Percentiles rank a stretch among this genome's conserved stretches.
These are phyloP conservation scores for Marasmius sp. DNA, from an alignment of 1,284 basidiomycete genomes.

Conservation along the genomic window DNA sequence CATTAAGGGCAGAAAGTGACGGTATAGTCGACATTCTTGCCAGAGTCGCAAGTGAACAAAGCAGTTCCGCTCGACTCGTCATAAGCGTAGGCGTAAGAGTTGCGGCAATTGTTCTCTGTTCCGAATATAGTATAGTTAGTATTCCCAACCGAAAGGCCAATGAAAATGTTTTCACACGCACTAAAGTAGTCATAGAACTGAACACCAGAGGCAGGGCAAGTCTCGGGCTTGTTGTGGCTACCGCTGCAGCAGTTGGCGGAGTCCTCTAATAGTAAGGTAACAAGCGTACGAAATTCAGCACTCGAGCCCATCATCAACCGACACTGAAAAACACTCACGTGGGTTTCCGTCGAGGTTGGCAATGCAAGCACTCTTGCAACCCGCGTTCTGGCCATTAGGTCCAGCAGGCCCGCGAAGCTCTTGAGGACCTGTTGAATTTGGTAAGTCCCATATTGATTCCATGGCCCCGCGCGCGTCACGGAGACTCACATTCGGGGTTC, in stretches of 20 bases:
- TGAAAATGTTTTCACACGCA: too few species aligned
- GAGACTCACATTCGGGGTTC: conserved; percentile 23
- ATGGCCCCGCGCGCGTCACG: too few species aligned
- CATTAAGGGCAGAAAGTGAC: conserved; percentile 53
- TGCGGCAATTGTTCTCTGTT: conserved; percentile 47
- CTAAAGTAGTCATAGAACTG: neutral
- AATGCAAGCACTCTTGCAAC: conserved; percentile 59
- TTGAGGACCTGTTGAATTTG: conserved; percentile 55
- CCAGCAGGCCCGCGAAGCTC: conserved; percentile 54
- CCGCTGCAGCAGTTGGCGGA: conserved; percentile 1
- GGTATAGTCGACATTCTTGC: conserved; percentile 47
- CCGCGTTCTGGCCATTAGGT: conserved; percentile 51
- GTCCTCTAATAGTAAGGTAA: too few species aligned
- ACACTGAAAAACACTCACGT: neutral
- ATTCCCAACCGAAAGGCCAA: too few species aligned
- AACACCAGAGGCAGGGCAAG: neutral
- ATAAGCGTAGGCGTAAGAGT: conserved; percentile 56
- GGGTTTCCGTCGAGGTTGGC: neutral
- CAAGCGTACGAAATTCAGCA: neutral
- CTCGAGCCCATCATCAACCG: too few species aligned
- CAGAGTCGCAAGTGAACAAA: conserved; percentile 47
- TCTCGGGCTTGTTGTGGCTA: neutral
- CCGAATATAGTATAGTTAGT: too few species aligned
- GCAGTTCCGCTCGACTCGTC: conserved; percentile 54
- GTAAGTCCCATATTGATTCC: too few species aligned